phyloP scores from a whole-genome alignment of 2,329 filamentous ascomycete species.

The Tolypocladium capitatum region DNA sequence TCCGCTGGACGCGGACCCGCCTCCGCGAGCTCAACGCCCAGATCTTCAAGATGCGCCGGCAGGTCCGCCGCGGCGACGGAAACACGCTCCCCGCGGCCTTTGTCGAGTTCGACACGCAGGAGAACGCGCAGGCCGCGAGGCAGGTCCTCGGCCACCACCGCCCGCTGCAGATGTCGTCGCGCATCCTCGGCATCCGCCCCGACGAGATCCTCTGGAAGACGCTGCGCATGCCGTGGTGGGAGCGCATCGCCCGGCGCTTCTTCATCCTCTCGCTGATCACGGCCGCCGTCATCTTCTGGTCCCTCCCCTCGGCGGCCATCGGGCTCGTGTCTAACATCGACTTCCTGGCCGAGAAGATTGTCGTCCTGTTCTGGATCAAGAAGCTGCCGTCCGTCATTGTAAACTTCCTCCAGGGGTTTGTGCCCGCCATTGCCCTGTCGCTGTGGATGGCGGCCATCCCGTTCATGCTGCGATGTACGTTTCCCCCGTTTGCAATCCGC shows the following conservation, averaged over 20 bases:
- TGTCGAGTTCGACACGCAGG: slow-evolving; percentile 74
- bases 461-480: slow-evolving; percentile 53
- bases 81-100: slow-evolving; percentile 68
- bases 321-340: slow-evolving; percentile 77
- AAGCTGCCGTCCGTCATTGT: slow-evolving; percentile 57
- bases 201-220: slow-evolving; percentile 80
- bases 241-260: slow-evolving; percentile 61
- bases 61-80: slow-evolving; percentile 58
- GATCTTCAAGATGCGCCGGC: slow-evolving; percentile 53
- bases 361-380: slow-evolving; percentile 61
- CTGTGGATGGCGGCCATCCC: slow-evolving; percentile 80
- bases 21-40: slow-evolving; percentile 25
- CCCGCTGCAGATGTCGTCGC: slow-evolving; percentile 73
- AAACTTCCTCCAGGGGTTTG: slow-evolving; percentile 71
- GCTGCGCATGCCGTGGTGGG: slow-evolving; percentile 75
- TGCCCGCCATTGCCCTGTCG: slow-evolving; percentile 67
- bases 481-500: background rate
- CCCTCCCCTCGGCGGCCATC: slow-evolving; percentile 61
- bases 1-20: slow-evolving; percentile 65
- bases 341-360: slow-evolving; percentile 49
- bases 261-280: slow-evolving; percentile 58
- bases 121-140: slow-evolving; percentile 73
- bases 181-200: slow-evolving; percentile 72
- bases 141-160: slow-evolving; percentile 82
- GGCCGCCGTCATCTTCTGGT: slow-evolving; percentile 79